Conservation (phyloP, 208 protist species). For the Leishmania guyanensis region DNA sequence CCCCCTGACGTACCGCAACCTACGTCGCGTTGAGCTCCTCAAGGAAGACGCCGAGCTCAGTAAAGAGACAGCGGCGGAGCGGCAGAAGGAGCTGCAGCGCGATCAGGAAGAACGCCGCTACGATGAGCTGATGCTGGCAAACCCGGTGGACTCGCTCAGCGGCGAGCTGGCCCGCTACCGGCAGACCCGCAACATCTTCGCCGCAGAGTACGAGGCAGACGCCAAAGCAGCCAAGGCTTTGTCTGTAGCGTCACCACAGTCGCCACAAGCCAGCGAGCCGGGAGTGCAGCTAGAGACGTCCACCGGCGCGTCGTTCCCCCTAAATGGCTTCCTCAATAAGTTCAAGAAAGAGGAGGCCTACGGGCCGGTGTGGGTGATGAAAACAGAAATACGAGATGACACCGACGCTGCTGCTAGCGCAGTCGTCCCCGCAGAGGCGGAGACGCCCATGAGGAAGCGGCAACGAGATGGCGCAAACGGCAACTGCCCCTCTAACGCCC, state of each 20-base stretch:
- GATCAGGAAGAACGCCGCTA: slow-evolving; percentile 85
- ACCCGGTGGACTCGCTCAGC: slow-evolving; percentile 28
- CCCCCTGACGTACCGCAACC: slow-evolving; percentile 77
- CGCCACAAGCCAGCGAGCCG: slow-evolving; percentile 1
- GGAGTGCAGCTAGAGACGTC: not conserved
- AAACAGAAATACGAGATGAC: not conserved
- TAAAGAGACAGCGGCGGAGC: slow-evolving; percentile 43
- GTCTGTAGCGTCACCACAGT: not conserved
- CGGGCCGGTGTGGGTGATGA: not conserved
- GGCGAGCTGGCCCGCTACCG: slow-evolving; percentile 46
- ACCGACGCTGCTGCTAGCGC: not conserved
- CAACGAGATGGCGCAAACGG: slow-evolving; percentile 6
- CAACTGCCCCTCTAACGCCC: not conserved
- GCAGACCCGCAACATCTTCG: slow-evolving; percentile 75
- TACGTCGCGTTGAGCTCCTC: slow-evolving; percentile 68
- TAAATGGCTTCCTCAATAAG: slow-evolving; percentile 32
- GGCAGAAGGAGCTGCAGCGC: slow-evolving; percentile 50
- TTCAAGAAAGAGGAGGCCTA: slow-evolving; percentile 30
- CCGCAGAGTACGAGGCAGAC: slow-evolving; percentile 44
- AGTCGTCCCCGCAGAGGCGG: not conserved
- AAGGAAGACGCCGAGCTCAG: slow-evolving; percentile 46
- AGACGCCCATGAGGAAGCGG: not conserved
- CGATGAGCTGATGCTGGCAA: slow-evolving; percentile 58
- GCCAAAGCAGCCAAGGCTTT: not conserved
- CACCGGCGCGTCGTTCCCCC: not conserved